Evolutionary conservation across 2,329 filamentous ascomycete genomes (phyloP), one percentile per base, ranked within the genome.

Genomic region (Fusarium musae): DNA sequence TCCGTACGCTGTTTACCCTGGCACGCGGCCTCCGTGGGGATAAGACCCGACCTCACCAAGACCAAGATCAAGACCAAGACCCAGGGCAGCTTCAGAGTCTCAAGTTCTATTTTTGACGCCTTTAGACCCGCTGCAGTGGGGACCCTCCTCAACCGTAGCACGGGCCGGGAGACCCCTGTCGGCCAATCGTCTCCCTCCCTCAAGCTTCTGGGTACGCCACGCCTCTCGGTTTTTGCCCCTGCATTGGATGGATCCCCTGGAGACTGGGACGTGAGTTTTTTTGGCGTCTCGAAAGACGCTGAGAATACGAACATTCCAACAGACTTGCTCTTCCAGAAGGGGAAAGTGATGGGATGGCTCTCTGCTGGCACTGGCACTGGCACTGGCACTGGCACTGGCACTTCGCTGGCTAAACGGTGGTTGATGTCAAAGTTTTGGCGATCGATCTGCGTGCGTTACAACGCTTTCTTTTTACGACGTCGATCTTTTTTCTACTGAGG

Each of bases 61-160:
- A 17, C 59, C 39, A 26, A 26, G 26, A 26, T 6, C 26, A 63
- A 39, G 59, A 61, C 59, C 39, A 63, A 40, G 59, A 61, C 59
- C 63, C 66, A 28, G 28, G 28, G 28, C 30, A 66, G 73, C 61
- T 77, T 52, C 49, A 52, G n/a, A 52, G n/a, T 52, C 47, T 52
- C 32, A 52, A 52, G 32, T 36, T 69, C 75, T 77, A 77, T 77
- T 77, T 77, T 77, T 77, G 75, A 77, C 59, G 70, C 64, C 74
- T 59, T 42, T 34, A 32, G 66, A 75, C 66, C 72, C 72, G 69
- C 68, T 59, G 4, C 8, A 49, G 72, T 73, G 72, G 72, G 34
- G 57, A 60, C 59, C 32, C 50, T 58, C 60, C 57, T 46, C 59
- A 65, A 65, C 52, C 40, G 28, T 65, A 64, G 54, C 50, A 59